Evolutionary conservation across 2,329 filamentous ascomycete species (phyloP), one percentile per base, ranked within the genome.

Genomic region (Trichoderma semiorbis): DNA sequence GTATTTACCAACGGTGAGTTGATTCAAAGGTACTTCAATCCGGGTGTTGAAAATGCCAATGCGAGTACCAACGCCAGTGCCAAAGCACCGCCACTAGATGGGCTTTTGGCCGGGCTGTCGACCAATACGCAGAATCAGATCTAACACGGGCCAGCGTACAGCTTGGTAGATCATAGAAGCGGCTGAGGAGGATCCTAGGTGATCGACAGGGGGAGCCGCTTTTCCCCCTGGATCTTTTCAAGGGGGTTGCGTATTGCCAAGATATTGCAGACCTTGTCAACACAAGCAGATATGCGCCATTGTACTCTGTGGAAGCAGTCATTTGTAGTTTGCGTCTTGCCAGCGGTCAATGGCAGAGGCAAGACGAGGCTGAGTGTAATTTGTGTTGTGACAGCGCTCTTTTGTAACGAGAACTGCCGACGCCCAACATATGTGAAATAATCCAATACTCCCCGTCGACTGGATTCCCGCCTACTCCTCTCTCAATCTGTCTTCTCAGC

Each of bases 121-220:
- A 53, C 64, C 47, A 39, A 39, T 57, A 28, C 47, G 47, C 30
- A 67, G 47, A 21, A 58, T 24, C 24, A 30, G 53, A 60, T 58
- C 34, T 28, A 30, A 39, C 53, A 68, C 50, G 65, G 34, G 24
- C 65, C 53, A 60, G 53, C 24, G 26, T 36, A 39, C 65, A 43
- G 3, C 18, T 57, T n/a, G 39, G 18, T 53, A 60, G 53, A 36
- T 47, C 34, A n/a, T n/a, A 58, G 34, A 30, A 34, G 65, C 18
- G 65, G 65, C 65, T 58, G 43, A 43, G 21, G 43, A 43, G 21
- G 53, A 53, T 60, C 34, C 43, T 32, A 26, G 64, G 34, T 61
- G 66, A 69, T 69, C 66, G 66, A 69, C 66, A 69, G 66, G 66
- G 66, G 65, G 65, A 68, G 53, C 65, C 65, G 53, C 53, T 68